Evolutionary conservation across 2,329 filamentous ascomycete genomes (phyloP).

Genomic region (Diatrype stigma): DNA sequence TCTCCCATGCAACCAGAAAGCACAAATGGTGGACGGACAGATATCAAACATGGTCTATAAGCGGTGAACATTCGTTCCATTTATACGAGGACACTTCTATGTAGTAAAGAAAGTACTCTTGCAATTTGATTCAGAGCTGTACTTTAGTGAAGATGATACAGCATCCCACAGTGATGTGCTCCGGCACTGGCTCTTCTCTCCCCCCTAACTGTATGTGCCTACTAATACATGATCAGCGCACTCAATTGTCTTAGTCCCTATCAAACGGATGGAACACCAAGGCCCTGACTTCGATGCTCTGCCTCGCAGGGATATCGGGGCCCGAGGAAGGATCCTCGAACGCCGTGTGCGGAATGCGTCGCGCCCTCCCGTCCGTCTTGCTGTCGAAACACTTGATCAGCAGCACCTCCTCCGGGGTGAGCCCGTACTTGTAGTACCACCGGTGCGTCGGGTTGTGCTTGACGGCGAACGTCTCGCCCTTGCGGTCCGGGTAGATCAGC

Average conservation of each 20-base stretch:
- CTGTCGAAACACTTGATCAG: slow-evolving; percentile 61
- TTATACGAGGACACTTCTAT: too few relatives aligned
- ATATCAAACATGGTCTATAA: neutral
- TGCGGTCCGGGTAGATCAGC: slow-evolving; percentile 47
- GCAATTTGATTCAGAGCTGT: too few relatives aligned
- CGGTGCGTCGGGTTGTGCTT: slow-evolving; percentile 36
- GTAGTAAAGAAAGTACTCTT: too few relatives aligned
- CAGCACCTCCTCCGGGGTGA: slow-evolving; percentile 50
- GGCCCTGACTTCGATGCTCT: slow-evolving; percentile 55
- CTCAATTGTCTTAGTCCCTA: slow-evolving; percentile 18
- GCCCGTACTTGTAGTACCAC: slow-evolving; percentile 51
- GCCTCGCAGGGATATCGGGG: slow-evolving; percentile 44
- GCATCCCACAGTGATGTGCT: too few relatives aligned
- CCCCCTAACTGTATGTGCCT: neutral
- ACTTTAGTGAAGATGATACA: too few relatives aligned
- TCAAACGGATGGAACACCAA: slow-evolving; percentile 48
- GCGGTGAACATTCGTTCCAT: neutral
- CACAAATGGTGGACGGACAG: neutral
- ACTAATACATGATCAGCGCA: neutral
- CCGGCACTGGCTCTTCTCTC: too few relatives aligned
- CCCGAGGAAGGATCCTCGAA: slow-evolving; percentile 44
- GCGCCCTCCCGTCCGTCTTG: slow-evolving; percentile 49
- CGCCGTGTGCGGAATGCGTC: slow-evolving; percentile 51
- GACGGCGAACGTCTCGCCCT: slow-evolving; percentile 46
- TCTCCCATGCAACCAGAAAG: too few relatives aligned